phyloP scores from a whole-genome alignment of 2,329 filamentous ascomycete species.

The Pseudocercospora ulei region DNA sequence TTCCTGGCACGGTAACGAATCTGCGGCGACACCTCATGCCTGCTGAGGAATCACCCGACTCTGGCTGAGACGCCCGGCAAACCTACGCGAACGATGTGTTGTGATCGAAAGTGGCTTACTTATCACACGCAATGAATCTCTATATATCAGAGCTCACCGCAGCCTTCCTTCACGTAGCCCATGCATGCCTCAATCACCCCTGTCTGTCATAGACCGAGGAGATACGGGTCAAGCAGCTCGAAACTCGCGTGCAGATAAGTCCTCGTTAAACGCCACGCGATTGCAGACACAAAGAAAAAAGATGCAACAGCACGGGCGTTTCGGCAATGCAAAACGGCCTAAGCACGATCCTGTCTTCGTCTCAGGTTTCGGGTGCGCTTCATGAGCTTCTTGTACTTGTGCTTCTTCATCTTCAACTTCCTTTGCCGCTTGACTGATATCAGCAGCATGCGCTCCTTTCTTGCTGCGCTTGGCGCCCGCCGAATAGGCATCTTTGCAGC shows the following conservation, averaged over 20 bases:
- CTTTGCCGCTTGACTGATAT: slow-evolving; percentile 88
- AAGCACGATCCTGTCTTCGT: slow-evolving; percentile 57
- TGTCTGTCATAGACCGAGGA: background rate
- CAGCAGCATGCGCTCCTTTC: slow-evolving; percentile 53
- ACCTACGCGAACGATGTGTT: no score
- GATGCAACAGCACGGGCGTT: background rate
- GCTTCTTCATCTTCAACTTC: slow-evolving; percentile 99
- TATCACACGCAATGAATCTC: background rate
- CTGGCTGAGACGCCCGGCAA: no score
- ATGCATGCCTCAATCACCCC: background rate
- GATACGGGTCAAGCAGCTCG: no score
- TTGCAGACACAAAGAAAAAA: slow-evolving; percentile 1
- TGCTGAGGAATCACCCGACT: no score
- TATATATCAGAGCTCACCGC: background rate
- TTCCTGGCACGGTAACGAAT: background rate
- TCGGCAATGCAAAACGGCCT: slow-evolving; percentile 5
- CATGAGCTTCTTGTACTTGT: slow-evolving; percentile 99
- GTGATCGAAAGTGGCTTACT: slow-evolving; percentile 1
- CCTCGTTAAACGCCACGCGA: slow-evolving; percentile 4
- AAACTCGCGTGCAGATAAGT: no score
- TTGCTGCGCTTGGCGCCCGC: slow-evolving; percentile 20
- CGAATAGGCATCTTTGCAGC: slow-evolving; percentile 10
- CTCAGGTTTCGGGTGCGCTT: slow-evolving; percentile 79
- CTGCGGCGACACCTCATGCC: no score
- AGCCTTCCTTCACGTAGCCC: background rate